Base-by-base conservation (phyloP, 2,329 filamentous ascomycete species). In the Calonectria hongkongensis region DNA sequence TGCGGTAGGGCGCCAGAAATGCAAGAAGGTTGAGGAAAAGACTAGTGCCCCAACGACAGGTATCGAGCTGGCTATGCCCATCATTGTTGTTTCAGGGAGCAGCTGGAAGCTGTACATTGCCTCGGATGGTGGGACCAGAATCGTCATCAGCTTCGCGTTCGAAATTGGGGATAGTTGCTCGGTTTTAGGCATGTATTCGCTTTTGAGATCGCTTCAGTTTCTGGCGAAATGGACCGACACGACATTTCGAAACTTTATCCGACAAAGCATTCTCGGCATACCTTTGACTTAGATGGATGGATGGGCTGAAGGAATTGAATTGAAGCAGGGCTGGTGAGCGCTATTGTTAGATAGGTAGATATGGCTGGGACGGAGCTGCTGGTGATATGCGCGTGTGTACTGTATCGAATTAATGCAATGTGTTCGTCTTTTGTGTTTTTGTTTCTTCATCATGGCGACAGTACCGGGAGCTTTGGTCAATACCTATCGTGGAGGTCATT, bases 181-280 rank as follows among this genome's bases (percentile, higher is more conserved):
- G 25, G n/a, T 66, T 30, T n/a, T 30, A 47, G 56, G 12, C 16
- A 67, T 63, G 16, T 67, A 63, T 21, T 15, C 25, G 4, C 63
- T 71, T 6, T 4, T 67, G 6, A 71, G 67, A 30, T 67, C 63
- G 16, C n/a, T 71, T 25, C 43, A 36, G 5, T 28, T 54, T 1
- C 21, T 64, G n/a, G 63, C 33, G 4, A 7, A 5, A 4, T 67
- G 69, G 69, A 33, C 21, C 8, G 28, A 54, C 13, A 41, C 62
- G 1, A 45, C 54, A 16, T 71, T 68, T 48, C 18, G 56, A 28
- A 33, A 54, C 30, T 33, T 41, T 54, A 66, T 66, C 21, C 47
- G 30, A 25, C 13, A 51, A 13, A 28, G 41, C 13, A 66, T 66
- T 36, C 6, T 66, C 28, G 18, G 3, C 9, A 9, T 65, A 13